Base-by-base conservation (phyloP, 163 green algal genomes). In the Chlorella variabilis region DNA sequence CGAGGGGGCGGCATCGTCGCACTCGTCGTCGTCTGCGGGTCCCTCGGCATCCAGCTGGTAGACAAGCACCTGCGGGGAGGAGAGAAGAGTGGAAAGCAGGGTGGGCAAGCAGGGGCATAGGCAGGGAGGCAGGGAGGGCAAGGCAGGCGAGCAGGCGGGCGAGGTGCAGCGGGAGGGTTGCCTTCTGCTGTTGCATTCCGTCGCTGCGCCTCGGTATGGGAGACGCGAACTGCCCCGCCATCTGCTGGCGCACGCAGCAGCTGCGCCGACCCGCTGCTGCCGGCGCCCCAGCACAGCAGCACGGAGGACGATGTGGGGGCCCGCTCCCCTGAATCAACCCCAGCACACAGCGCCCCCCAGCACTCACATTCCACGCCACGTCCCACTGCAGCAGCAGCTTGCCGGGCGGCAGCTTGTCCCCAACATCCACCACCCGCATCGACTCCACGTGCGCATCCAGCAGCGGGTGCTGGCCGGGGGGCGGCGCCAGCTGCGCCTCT, bases 1-100 rank as follows among this genome's bases (percentile, higher is more conserved):
- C 0, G 82, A 84, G 41, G 90, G 82, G 27, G 54, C 42, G 20
- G 77, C 42, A 21, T 83, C 84, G 38, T 96, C 90, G 0, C 83
- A 89, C 38, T 93, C 87, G 54, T 97, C 93, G 71, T 94, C 93
- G 18, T 94, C 90, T 56, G 83, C 89, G 15, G 87, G 82, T 6
- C 85, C 89, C 31, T 92, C 87, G 0, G 87, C 80, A 71, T 90
- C 82, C 34, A 92, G 87, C 63, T 80, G 61, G 56, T 84, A 92
- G 5, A 79, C 79, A 5, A 54, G 31, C 1, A 90, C 68, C 66
- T 82, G 66, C 25, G 75, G 4, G 2, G 3, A 68, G 59, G n/a
- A n/a, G n/a, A n/a, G n/a, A n/a, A n/a, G n/a, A n/a, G n/a, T n/a
- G n/a, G n/a, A n/a, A n/a, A n/a, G n/a, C n/a, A n/a, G 15, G 25